Percentiles rank a stretch among this genome's conserved stretches.
Evolutionary conservation across 306 rosid species (phyloP).

Genomic region (Urtica urens): DNA sequence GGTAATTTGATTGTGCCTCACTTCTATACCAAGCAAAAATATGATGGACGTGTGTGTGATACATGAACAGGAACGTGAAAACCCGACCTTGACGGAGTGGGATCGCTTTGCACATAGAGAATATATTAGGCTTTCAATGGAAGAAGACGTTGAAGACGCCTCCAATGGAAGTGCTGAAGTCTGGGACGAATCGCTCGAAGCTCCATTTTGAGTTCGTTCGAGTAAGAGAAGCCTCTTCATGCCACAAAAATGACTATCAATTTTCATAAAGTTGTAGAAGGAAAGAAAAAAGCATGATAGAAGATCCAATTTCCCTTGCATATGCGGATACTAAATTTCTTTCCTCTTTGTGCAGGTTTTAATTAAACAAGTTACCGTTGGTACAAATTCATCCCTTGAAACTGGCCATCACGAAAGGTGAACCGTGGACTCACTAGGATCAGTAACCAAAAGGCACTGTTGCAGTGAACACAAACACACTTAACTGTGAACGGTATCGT

Average conservation of each 20-base stretch:
- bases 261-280: too few relatives aligned
- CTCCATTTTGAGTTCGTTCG: conserved; percentile 60
- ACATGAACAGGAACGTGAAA: conserved; percentile 91
- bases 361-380: conserved; percentile 27
- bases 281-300: too few relatives aligned
- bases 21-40: neutral
- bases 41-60: conserved; percentile 9
- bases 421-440: conserved; percentile 24
- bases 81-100: conserved; percentile 99
- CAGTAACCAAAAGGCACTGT: conserved; percentile 30
- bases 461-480: conserved; percentile 11
- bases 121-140: conserved; percentile 98
- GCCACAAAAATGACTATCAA: too few relatives aligned
- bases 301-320: too few relatives aligned
- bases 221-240: too few relatives aligned
- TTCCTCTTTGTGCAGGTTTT: conserved; percentile 22
- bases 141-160: conserved; percentile 99
- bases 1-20: conserved; percentile 35
- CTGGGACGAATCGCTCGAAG: conserved; percentile 98
- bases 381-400: conserved; percentile 17
- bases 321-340: too few relatives aligned
- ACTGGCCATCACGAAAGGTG: conserved; percentile 28
- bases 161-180: conserved; percentile 99
- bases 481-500: conserved; percentile 16
- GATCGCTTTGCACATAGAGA: conserved; percentile 99